A percentile compares a stretch with the other conserved stretches of the same genome.
Evolutionary conservation across 306 rosid species (phyloP).

Genomic region (Heteromeles arbutifolia): DNA sequence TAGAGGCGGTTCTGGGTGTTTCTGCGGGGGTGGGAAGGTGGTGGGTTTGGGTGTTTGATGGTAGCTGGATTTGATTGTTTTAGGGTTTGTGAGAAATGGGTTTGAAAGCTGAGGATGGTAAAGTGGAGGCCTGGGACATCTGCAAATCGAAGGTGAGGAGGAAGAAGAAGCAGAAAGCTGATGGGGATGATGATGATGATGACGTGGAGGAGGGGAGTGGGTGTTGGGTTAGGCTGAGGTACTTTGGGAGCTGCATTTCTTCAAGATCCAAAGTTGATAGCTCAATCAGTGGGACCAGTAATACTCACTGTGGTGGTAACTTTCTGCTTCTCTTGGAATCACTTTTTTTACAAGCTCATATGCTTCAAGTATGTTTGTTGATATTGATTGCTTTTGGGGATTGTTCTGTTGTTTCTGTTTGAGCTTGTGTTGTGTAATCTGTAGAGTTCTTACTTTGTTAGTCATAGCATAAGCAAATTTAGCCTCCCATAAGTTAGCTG

Average conservation of each 20-base stretch:
- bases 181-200: constrained; percentile 16
- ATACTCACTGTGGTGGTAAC: constrained; percentile 79
- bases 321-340: constrained; percentile 10
- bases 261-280: constrained; percentile 98
- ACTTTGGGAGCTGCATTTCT: constrained; percentile 89
- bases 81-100: constrained; percentile 64
- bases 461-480: constrained; percentile 7
- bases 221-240: constrained; percentile 77
- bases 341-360: constrained; percentile 2
- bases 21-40: constrained; percentile 14
- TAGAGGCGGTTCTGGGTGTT: constrained; percentile 8
- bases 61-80: constrained; percentile 37
- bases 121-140: constrained; percentile 68
- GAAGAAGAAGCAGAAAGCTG: constrained; percentile 43
- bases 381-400: constrained; percentile 4
- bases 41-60: constrained; percentile 40
- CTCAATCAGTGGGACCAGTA: constrained; percentile 73
- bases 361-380: not conserved
- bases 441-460: constrained; percentile 3
- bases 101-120: constrained; percentile 62
- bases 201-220: constrained; percentile 54
- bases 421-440: constrained; percentile 1
- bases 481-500: not conserved
- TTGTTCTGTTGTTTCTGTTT: constrained; percentile 3
- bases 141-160: constrained; percentile 56